Conservation (phyloP, 257 asterid species). For the Jasminum sambac region DNA sequence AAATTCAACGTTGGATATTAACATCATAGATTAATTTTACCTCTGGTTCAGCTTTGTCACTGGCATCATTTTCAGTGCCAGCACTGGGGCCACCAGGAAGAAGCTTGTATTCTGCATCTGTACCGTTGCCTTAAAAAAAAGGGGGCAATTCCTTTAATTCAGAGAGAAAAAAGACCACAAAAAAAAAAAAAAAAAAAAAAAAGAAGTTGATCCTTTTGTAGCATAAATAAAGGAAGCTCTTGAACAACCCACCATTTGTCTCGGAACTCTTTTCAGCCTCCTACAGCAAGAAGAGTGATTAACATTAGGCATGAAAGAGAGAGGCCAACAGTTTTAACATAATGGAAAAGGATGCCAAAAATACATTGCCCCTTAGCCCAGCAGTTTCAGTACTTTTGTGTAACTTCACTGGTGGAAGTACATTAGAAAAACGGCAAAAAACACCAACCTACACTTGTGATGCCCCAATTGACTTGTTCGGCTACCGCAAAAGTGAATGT, state of each 20-base stretch:
- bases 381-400: neutral
- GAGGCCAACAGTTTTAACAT: neutral
- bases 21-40: constrained; percentile 37
- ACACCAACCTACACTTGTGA: neutral
- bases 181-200: neutral
- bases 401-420: neutral
- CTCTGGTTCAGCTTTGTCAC: constrained; percentile 45
- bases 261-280: constrained; percentile 57
- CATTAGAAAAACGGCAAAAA: neutral
- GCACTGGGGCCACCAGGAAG: constrained; percentile 72
- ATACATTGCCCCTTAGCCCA: neutral
- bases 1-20: constrained; percentile 17
- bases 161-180: neutral
- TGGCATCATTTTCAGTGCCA: constrained; percentile 33
- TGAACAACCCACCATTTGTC: constrained; percentile 52
- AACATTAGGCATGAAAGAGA: constrained; percentile 13
- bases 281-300: constrained; percentile 38
- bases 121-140: constrained; percentile 39
- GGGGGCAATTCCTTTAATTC: constrained; percentile 13
- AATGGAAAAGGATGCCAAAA: neutral
- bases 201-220: constrained; percentile 4
- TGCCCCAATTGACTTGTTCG: neutral
- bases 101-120: constrained; percentile 72
- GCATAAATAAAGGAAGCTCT: constrained; percentile 2
- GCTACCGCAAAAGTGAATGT: neutral